Evolutionary conservation across 2,329 filamentous ascomycete genomes (phyloP).

Genomic region (Botrytis hyacinthi): DNA sequence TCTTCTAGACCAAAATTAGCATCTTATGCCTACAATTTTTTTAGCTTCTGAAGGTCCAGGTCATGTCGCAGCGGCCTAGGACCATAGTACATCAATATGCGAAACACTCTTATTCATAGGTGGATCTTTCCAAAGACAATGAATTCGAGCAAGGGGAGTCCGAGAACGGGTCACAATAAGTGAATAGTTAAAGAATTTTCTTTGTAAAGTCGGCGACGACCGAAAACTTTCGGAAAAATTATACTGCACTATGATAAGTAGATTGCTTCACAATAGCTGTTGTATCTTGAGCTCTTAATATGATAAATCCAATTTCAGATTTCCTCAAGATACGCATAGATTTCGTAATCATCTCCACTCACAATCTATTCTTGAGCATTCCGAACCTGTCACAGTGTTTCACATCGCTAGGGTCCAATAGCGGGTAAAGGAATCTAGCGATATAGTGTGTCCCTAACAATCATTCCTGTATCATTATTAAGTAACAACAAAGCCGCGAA

Average conservation of each 20-base stretch:
- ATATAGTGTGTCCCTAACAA: slow-evolving; percentile 11
- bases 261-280: background rate
- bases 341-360: slow-evolving; percentile 15
- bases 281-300: background rate
- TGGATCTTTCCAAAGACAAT: background rate
- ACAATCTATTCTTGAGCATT: slow-evolving; percentile 9
- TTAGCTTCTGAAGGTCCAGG: background rate
- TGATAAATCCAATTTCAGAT: slow-evolving; percentile 18
- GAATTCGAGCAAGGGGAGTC: background rate
- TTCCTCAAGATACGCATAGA: slow-evolving; percentile 10
- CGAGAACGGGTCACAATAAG: slow-evolving; percentile 10
- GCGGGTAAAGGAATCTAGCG: background rate
- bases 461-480: slow-evolving; percentile 14
- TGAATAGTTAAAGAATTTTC: background rate
- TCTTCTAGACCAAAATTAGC: background rate
- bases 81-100: background rate
- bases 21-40: background rate
- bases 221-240: background rate
- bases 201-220: slow-evolving; percentile 11
- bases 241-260: background rate
- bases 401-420: background rate
- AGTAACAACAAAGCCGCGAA: slow-evolving; percentile 18
- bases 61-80: background rate
- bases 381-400: slow-evolving; percentile 1
- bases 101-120: background rate